Base-by-base conservation (phyloP, 1,284 basidiomycete species). In the Earliella scabrosa region DNA sequence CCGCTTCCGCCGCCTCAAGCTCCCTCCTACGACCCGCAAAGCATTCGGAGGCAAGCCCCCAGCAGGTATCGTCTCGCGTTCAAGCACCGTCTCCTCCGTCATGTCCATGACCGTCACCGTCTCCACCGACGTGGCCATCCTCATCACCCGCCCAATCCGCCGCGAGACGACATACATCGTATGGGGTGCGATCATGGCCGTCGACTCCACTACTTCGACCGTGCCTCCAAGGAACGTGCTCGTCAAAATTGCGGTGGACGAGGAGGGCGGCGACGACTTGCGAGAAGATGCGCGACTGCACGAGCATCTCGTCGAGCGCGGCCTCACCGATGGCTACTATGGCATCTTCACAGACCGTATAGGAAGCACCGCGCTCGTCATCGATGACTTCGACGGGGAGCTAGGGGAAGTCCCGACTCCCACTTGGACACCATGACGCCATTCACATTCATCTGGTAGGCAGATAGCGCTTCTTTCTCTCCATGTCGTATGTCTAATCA, bases 231-330 rank as follows among this genome's bases (percentile, higher is more conserved):
- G 58, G 24, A 44, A 50, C 34, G 61, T 63, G 29, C 52, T 58
- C 40, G 61, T 63, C n/a, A 58, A 56, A 41, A 63, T 63, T 39
- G 61, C 61, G 14, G 58, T 63, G 21, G 61, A 63, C 56, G 61
- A 63, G 32, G 61, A 63, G 46, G 61, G 61, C 48, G 58, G 39
- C 16, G 61, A 63, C 31, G 61, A 63, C 55, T 53, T 63, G 27
- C 55, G 55, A 32, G 61, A 63, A 35, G 58, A 58, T n/a, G 61
- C 61, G 27, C 52, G 56, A 31, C 49, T 59, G 36, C 58, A 63
- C 49, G 49, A 63, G 45, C 51, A 51, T 16, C 58, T 63, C 38
- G 61, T 48, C 20, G 58, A 63, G 55, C 48, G 61, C 27, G 61
- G 61, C n/a, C 43, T 63, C 35, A 48, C 53, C 8, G 43, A 56